Conservation (phyloP, 257 asterid genomes). For the Gardenia jasminoides region DNA sequence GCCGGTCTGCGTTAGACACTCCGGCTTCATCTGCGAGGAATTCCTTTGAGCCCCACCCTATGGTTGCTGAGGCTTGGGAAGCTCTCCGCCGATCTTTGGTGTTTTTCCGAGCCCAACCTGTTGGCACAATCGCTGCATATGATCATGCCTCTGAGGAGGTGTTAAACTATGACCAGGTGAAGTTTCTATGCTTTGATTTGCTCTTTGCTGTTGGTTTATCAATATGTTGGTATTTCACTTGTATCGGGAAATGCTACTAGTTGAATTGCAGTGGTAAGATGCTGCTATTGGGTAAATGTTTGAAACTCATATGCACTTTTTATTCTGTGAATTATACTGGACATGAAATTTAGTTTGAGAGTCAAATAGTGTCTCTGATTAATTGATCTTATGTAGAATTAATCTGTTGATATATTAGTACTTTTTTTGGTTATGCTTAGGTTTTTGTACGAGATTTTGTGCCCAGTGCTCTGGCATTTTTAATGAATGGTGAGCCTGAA, state of each 20-base stretch:
- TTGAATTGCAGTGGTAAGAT: slow-evolving; percentile 5
- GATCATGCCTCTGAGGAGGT: slow-evolving; percentile 87
- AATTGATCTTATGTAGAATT: not conserved
- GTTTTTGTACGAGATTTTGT: slow-evolving; percentile 81
- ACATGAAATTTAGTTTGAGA: not conserved
- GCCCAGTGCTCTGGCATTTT: slow-evolving; percentile 73
- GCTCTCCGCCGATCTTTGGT: slow-evolving; percentile 70
- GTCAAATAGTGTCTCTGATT: not conserved
- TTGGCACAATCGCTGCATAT: slow-evolving; percentile 81
- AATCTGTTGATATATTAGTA: slow-evolving; percentile 1
- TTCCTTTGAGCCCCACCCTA: slow-evolving; percentile 84
- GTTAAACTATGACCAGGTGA: slow-evolving; percentile 80
- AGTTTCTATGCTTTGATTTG: not conserved
- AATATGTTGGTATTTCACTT: not conserved
- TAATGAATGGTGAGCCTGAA: slow-evolving; percentile 78
- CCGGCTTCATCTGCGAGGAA: slow-evolving; percentile 58
- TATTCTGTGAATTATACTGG: slow-evolving; percentile 1
- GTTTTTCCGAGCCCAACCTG: slow-evolving; percentile 68
- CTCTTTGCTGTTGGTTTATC: not conserved
- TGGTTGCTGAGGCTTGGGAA: slow-evolving; percentile 85
- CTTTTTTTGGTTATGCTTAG: slow-evolving; percentile 26
- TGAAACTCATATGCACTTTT: not conserved
- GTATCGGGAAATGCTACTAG: not conserved
- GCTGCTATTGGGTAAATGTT: not conserved
- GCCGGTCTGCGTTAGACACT: slow-evolving; percentile 51